A percentile compares a stretch with the other conserved stretches of the same genome.
Conservation (phyloP, 2,329 filamentous ascomycete genomes). For the Dryadomyces sulphureus region DNA sequence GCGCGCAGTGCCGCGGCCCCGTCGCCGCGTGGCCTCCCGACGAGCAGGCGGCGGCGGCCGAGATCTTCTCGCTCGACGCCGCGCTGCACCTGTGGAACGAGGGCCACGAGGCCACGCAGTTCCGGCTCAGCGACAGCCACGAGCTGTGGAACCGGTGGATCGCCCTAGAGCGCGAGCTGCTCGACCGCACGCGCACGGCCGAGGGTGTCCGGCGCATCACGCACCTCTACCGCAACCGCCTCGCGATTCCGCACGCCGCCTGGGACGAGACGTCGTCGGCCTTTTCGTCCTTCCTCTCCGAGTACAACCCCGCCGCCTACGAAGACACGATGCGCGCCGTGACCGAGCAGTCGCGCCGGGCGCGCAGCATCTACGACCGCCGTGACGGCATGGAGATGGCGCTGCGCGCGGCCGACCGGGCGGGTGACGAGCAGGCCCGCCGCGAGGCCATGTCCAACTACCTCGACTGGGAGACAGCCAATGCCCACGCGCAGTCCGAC, state of each 20-base stretch:
- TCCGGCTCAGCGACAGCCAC: constrained; percentile 63
- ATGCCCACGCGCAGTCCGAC: constrained; percentile 32
- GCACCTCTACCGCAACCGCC: constrained; percentile 53
- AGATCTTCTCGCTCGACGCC: constrained; percentile 54
- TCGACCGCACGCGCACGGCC: constrained; percentile 38
- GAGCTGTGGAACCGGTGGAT: constrained; percentile 68
- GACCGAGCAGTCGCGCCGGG: constrained; percentile 45
- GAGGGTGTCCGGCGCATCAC: constrained; percentile 50
- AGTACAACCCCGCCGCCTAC: constrained; percentile 55
- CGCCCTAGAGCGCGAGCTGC: constrained; percentile 53
- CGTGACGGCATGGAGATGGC: constrained; percentile 56
- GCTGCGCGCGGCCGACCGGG: constrained; percentile 41
- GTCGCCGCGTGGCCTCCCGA: constrained; percentile 47
- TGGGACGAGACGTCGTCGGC: constrained; percentile 63
- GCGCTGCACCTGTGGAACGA: constrained; percentile 57
- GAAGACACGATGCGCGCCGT: constrained; percentile 59
- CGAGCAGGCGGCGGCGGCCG: constrained; percentile 52
- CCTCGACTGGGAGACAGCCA: constrained; percentile 67
- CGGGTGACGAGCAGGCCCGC: constrained; percentile 40
- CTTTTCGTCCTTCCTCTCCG: constrained; percentile 61
- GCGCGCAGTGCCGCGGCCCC: constrained; percentile 35
- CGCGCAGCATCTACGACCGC: constrained; percentile 46
- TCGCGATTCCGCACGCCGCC: constrained; percentile 56
- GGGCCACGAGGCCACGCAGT: constrained; percentile 56
- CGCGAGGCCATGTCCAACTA: constrained; percentile 48